A percentile compares a stretch with the other conserved stretches of the same genome.
phyloP scores from a whole-genome alignment of 129 eudicot species.

The Glebionis coronaria region DNA sequence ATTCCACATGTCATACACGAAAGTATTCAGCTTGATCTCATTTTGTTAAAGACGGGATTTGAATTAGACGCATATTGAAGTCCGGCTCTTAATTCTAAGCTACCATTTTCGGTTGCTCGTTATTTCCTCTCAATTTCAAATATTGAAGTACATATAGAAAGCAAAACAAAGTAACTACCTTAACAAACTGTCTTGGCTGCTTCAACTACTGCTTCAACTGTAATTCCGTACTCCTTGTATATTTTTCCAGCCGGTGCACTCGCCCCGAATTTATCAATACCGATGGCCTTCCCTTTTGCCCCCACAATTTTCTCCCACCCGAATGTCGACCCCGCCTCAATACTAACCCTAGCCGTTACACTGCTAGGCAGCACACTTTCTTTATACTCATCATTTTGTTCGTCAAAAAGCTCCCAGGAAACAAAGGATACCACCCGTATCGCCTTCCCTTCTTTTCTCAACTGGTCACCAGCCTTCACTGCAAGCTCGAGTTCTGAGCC shows the following conservation, averaged over 20 bases:
- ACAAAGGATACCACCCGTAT: conserved; percentile 60
- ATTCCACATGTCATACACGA: too few relatives aligned
- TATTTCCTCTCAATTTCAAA: neutral
- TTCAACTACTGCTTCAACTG: conserved; percentile 52
- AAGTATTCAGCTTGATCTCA: neutral
- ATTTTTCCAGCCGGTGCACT: conserved; percentile 62
- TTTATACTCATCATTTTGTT: conserved; percentile 48
- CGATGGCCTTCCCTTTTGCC: conserved; percentile 53
- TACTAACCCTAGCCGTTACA: conserved; percentile 54
- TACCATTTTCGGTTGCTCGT: neutral
- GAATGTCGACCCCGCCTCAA: conserved; percentile 61
- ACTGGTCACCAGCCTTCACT: conserved; percentile 50
- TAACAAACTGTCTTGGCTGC: conserved; percentile 45
- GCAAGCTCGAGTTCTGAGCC: conserved; percentile 62
- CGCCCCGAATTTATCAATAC: conserved; percentile 58
- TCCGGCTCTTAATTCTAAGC: neutral
- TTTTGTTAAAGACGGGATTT: too few relatives aligned
- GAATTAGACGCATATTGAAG: too few relatives aligned
- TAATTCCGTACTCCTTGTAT: conserved; percentile 57
- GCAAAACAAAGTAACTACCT: neutral
- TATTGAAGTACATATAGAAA: neutral
- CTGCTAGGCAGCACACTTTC: conserved; percentile 49
- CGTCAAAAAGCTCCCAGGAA: conserved; percentile 58
- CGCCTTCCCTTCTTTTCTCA: conserved; percentile 54
- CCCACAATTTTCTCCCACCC: conserved; percentile 68